phyloP scores from a whole-genome alignment of 1,284 basidiomycete species.

The Ceratobasidium sp. region DNA sequence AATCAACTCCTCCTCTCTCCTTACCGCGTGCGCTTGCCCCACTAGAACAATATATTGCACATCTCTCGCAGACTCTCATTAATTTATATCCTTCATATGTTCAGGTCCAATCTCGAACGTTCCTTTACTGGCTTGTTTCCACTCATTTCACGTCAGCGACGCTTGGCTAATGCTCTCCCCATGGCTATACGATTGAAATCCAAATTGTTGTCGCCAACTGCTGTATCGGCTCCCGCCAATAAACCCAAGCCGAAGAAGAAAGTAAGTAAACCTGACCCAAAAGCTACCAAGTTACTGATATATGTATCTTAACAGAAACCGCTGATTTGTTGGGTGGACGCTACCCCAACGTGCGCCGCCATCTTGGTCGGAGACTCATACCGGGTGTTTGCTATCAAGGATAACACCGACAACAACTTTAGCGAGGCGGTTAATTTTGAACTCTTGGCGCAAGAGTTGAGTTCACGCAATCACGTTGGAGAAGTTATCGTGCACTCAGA shows the following conservation, averaged over 20 bases:
- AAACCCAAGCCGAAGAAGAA: background rate
- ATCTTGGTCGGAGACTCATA: constrained; percentile 2
- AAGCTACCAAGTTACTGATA: background rate
- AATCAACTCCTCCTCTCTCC: too few relatives aligned
- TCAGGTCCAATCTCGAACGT: background rate
- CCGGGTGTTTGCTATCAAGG: background rate
- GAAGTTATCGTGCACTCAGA: constrained; percentile 11
- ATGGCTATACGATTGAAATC: background rate
- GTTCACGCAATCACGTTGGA: background rate
- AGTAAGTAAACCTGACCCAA: background rate
- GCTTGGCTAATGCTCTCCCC: background rate
- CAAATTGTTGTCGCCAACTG: background rate
- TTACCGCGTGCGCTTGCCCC: too few relatives aligned
- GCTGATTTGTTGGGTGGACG: constrained; percentile 20
- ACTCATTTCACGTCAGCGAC: background rate
- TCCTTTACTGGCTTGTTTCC: background rate
- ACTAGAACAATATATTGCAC: too few relatives aligned
- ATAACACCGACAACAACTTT: background rate
- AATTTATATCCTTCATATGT: too few relatives aligned
- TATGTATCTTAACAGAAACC: background rate
- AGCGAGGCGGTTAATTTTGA: background rate
- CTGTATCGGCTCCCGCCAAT: background rate
- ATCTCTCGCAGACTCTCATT: too few relatives aligned
- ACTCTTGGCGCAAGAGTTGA: background rate
- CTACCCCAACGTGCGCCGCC: background rate